Evolutionary conservation across 1,284 basidiomycete species (phyloP), one percentile per base, ranked within the genome.

Genomic region (Ceratobasidium theobromae): DNA sequence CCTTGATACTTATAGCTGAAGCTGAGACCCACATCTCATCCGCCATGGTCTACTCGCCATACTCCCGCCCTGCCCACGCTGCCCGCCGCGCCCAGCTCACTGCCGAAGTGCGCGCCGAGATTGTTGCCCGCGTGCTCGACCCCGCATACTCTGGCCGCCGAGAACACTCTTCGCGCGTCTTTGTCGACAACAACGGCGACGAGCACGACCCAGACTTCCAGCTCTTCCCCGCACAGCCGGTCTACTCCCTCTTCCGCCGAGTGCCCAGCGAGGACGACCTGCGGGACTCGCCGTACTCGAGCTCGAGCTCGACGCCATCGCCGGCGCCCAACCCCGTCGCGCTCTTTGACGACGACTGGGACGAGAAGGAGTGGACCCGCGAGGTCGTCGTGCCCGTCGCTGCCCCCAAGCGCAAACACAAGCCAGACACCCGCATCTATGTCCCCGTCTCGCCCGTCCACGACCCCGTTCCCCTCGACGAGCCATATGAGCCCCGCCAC

Each of bases 351-450:
- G 48, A 62, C 33, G 58, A 51, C 30, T 62, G 48, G 58, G 58
- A 62, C 48, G 48, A 51, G 48, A 62, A 62, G 45, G 58, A 62
- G 23, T 62, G 58, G 48, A 62, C 33, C 2, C 48, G 58, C 23
- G 48, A 62, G 33, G 48, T 51, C 1, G 58, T 62, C 3, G 46
- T 62, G 1, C 43, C 43, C n/a, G 55, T 35, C n/a, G n/a, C n/a
- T n/a, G n/a, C n/a, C 35, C 9, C 46, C 32, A 11, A 30, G 32
- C 18, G 45, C 45, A 49, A 60, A 38, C 35, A 38, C 58, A 62
- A 62, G 46, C 46, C 46, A 16, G 33, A 25, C n/a, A n/a, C 46
- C 58, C 45, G 35, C 35, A 35, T 62, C 48, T 51, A 51, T 40
- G 58, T 62, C 23, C 58, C 46, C 5, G 32, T 30, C 46, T 14